Percentiles rank a stretch among this genome's conserved stretches.
Evolutionary conservation across 805 yeast species (phyloP).

Genomic region (Yarrowia yakushimensis): DNA sequence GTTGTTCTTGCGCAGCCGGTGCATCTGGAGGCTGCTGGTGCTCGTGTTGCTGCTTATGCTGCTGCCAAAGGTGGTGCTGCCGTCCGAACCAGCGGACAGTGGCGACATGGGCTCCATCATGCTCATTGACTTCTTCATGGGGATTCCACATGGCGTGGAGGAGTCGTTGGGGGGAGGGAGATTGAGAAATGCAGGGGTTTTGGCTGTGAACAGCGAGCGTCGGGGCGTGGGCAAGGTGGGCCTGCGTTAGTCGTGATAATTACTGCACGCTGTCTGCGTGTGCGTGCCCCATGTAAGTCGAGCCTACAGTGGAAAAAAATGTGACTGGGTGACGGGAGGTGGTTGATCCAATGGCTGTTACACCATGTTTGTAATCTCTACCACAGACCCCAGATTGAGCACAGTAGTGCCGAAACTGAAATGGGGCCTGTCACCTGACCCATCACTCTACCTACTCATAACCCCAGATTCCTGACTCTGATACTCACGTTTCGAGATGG

Average conservation of each 20-base stretch:
- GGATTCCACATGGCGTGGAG: slow-evolving; percentile 13
- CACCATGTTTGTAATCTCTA: too few species aligned
- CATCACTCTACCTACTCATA: too few species aligned
- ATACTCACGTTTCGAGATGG: slow-evolving; percentile 17
- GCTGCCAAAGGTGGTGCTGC: slow-evolving; percentile 8
- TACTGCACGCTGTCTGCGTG: not conserved
- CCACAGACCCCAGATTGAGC: too few species aligned
- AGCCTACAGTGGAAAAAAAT: not conserved
- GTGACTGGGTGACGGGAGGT: too few species aligned
- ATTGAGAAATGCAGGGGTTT: slow-evolving; percentile 23
- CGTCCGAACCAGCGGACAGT: slow-evolving; percentile 23
- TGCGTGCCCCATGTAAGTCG: not conserved
- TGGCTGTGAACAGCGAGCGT: slow-evolving; percentile 16
- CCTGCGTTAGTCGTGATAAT: slow-evolving; percentile 4
- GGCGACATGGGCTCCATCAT: slow-evolving; percentile 7
- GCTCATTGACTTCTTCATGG: not conserved
- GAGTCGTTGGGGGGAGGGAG: slow-evolving; percentile 23
- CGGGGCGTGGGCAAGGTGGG: slow-evolving; percentile 12
- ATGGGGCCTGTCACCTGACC: too few species aligned
- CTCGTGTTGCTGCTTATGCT: not conserved
- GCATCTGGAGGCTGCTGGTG: not conserved
- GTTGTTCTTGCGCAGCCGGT: slow-evolving; percentile 13
- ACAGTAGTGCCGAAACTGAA: too few species aligned
- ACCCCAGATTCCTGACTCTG: not conserved
- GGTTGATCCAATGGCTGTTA: too few species aligned